Evolutionary conservation across 1,284 basidiomycete genomes (phyloP).

Genomic region (Fomitiporia mediterranea): DNA sequence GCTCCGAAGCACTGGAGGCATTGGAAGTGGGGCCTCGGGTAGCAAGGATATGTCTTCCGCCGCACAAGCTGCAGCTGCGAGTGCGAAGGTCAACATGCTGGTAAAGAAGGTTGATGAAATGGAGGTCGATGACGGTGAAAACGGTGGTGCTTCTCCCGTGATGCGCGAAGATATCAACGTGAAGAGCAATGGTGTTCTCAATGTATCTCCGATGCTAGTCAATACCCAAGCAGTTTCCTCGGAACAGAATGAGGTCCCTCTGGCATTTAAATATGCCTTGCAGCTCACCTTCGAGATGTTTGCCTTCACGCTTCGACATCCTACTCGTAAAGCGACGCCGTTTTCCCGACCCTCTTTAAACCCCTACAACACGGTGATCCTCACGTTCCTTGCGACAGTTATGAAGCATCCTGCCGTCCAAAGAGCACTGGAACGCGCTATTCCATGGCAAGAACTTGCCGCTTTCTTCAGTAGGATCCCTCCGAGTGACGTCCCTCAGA

Average conservation of each 20-base stretch:
- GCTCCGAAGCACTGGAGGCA: constrained; percentile 54
- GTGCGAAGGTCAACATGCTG: constrained; percentile 32
- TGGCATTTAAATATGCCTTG: constrained; percentile 67
- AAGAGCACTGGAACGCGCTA: constrained; percentile 60
- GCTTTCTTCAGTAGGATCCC: constrained; percentile 63
- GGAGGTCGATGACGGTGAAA: constrained; percentile 56
- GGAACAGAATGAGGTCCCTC: constrained; percentile 42
- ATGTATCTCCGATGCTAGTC: constrained; percentile 36
- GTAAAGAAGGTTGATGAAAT: constrained; percentile 42
- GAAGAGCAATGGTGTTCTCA: constrained; percentile 23
- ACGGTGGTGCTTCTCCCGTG: constrained; percentile 25
- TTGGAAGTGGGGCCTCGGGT: constrained; percentile 29
- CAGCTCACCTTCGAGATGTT: constrained; percentile 81
- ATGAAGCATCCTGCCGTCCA: constrained; percentile 61
- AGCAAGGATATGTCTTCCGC: constrained; percentile 32
- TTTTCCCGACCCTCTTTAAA: constrained; percentile 63
- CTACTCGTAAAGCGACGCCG: constrained; percentile 53
- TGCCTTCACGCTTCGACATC: constrained; percentile 63
- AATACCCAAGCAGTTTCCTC: constrained; percentile 30
- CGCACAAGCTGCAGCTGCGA: constrained; percentile 31
- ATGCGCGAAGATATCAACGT: constrained; percentile 22
- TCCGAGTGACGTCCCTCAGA: constrained; percentile 42
- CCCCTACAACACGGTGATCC: constrained; percentile 81
- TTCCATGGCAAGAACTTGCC: constrained; percentile 84
- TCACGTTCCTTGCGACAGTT: constrained; percentile 85